Conservation (phyloP, 2,329 filamentous ascomycete genomes). For the Neobulgaria alba region DNA sequence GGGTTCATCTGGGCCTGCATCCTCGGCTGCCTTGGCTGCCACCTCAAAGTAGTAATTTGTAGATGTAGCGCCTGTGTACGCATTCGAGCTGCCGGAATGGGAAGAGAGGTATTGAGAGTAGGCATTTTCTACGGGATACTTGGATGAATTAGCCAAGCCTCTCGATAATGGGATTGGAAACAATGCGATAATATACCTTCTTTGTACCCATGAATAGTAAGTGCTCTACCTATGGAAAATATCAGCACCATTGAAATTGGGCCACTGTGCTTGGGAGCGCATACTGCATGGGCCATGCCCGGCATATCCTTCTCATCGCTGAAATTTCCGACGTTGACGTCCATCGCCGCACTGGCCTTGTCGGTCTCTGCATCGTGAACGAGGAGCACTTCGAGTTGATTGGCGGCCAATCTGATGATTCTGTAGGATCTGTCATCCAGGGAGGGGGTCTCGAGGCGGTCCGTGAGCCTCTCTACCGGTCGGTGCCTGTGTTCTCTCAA, state of each 20-base stretch:
- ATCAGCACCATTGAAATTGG: too few species aligned
- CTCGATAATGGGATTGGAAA: too few species aligned
- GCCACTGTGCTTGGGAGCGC: too few species aligned
- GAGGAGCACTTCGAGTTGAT: conserved; percentile 81
- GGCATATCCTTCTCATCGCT: conserved; percentile 86
- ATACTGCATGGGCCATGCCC: conserved; percentile 86
- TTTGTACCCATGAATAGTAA: conserved; percentile 97
- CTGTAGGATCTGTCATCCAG: conserved; percentile 83
- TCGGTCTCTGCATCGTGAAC: conserved; percentile 94
- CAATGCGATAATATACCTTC: conserved; percentile 61
- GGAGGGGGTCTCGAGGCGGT: conserved; percentile 71
- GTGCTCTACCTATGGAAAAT: conserved; percentile 28
- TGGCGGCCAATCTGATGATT: conserved; percentile 74
- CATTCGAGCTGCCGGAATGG: conserved; percentile 88
- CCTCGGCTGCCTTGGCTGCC: conserved; percentile 69
- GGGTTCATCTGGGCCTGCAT: conserved; percentile 45
- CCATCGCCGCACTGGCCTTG: conserved; percentile 90
- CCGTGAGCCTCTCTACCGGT: conserved; percentile 43
- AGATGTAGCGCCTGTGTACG: conserved; percentile 85
- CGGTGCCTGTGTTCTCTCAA: conserved; percentile 26
- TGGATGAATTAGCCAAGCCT: conserved; percentile 14
- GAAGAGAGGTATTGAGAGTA: conserved; percentile 89
- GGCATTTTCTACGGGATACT: conserved; percentile 89
- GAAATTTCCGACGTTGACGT: conserved; percentile 94
- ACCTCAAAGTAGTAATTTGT: conserved; percentile 99